Base-by-base conservation (phyloP, 371 early-diverging fungal species). In the Caulochytrium protostelioides region DNA sequence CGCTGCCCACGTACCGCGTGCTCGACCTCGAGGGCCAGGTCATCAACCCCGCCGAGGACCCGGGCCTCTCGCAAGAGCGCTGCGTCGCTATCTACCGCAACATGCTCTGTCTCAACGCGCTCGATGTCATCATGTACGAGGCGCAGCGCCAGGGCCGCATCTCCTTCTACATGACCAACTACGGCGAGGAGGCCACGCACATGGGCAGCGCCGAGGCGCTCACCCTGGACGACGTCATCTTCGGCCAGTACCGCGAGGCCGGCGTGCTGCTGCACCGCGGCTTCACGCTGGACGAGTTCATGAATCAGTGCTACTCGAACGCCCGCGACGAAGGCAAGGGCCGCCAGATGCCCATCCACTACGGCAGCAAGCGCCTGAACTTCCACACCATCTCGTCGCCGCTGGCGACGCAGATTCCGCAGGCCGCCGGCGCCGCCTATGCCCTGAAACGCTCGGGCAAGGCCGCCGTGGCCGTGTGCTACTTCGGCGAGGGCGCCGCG, bases 91-190 rank as follows among this genome's bases (percentile, higher is more conserved):
- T 85, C 38, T 92, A 92, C 66, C 63, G 75, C 50, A 66, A 74
- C 45, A 94, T 94, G 89, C 36, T 89, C 20, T 70, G 73, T 0
- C 59, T 91, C 32, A 83, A 85, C 46, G 63, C 70, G 19, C 82
- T 91, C 80, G 95, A 94, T 51, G 48, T 76, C 44, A 74, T 94
- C 38, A 49, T 94, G 48, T 92, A 90, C 52, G 91, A 94, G 42
- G 87, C 90, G n/a, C 95, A 95, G 54, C 68, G 94, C 6, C 95
- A 95, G 52, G 95, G 95, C 7, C 78, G 92, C 34, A 87, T 95
- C 35, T 81, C 83, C 37, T 94, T 95, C 41, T 95, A 95, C 60
- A 91, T 92, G 92, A 95, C 95, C 22, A 77, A 71, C 50, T 89
- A 82, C 59, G 95, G 95, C 30, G 95, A 95, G 61, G 95, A 94